Percentiles rank a stretch among this genome's conserved stretches.
Evolutionary conservation across 1,139 yeast species (phyloP).

Genomic region (Scheffersomyces segobiensis): DNA sequence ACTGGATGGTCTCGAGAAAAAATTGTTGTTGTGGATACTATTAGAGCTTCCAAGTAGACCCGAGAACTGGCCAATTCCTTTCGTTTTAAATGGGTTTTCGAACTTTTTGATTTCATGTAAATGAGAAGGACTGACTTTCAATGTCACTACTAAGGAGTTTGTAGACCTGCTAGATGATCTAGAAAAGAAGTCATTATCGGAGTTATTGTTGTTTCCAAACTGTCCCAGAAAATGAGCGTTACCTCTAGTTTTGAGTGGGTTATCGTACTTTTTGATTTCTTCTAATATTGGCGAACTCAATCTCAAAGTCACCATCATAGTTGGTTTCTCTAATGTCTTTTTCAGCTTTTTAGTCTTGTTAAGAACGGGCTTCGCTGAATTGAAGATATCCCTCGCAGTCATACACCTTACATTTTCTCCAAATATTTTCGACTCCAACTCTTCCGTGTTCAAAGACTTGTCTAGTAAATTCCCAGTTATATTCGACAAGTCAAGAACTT

Average conservation of each 20-base stretch:
- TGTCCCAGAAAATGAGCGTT: slow-evolving; percentile 6
- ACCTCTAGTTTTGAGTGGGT: slow-evolving; percentile 34
- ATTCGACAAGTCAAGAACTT: neutral
- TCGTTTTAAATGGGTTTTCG: slow-evolving; percentile 34
- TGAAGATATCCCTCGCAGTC: slow-evolving; percentile 20
- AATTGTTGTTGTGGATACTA: neutral
- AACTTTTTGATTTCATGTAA: slow-evolving; percentile 26
- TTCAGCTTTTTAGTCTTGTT: slow-evolving; percentile 9
- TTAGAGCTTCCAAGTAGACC: neutral
- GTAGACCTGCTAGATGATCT: neutral
- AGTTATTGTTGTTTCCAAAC: neutral
- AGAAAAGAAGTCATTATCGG: neutral
- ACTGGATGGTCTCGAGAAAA: neutral
- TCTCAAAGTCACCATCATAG: slow-evolving; percentile 26
- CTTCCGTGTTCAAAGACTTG: neutral
- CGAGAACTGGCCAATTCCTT: slow-evolving; percentile 17
- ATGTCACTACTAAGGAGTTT: slow-evolving; percentile 18
- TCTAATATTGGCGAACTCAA: slow-evolving; percentile 24
- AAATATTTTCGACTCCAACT: slow-evolving; percentile 20
- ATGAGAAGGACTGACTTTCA: slow-evolving; percentile 25
- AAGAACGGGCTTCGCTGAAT: slow-evolving; percentile 6
- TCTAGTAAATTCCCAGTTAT: neutral
- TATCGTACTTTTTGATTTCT: slow-evolving; percentile 27
- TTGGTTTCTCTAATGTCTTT: slow-evolving; percentile 6
- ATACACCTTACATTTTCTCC: slow-evolving; percentile 20